Percentiles rank a stretch among this genome's conserved stretches.
phyloP scores from a whole-genome alignment of 306 rosid genomes.

The Prunus dulcis region DNA sequence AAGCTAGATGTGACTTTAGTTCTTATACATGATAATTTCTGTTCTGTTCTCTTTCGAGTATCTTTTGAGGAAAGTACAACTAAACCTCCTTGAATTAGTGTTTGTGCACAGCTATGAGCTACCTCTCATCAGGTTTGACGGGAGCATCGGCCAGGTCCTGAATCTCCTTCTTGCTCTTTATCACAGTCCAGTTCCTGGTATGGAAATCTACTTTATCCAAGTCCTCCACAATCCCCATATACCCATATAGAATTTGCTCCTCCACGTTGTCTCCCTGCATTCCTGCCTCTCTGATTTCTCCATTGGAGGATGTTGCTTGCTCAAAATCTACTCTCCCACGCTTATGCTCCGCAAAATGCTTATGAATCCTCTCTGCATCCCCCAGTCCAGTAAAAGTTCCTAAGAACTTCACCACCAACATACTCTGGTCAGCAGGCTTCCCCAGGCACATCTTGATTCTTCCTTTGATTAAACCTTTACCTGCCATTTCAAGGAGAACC shows the following conservation, averaged over 20 bases:
- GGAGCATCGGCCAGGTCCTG: constrained; percentile 78
- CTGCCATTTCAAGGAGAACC: constrained; percentile 40
- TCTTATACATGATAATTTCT: not conserved
- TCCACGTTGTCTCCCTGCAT: constrained; percentile 36
- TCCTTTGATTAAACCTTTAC: constrained; percentile 78
- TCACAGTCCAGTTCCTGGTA: constrained; percentile 48
- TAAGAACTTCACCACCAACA: constrained; percentile 48
- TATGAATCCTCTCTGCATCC: constrained; percentile 49
- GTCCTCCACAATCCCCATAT: constrained; percentile 80
- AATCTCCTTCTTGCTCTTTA: constrained; percentile 89
- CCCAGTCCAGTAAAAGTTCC: constrained; percentile 51
- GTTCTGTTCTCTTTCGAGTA: not conserved
- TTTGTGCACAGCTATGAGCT: constrained; percentile 3
- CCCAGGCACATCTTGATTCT: constrained; percentile 63
- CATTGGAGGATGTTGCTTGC: constrained; percentile 13
- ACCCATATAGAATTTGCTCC: constrained; percentile 61
- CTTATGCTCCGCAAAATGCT: constrained; percentile 27
- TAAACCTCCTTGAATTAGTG: not conserved
- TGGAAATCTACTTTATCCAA: constrained; percentile 67
- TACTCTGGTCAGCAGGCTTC: constrained; percentile 47
- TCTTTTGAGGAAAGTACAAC: not conserved
- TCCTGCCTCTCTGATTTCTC: constrained; percentile 21
- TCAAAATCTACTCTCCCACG: constrained; percentile 45
- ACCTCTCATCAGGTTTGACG: constrained; percentile 51
- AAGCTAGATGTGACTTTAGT: not conserved